phyloP scores from a whole-genome alignment of 2,329 filamentous ascomycete species.

The Fusarium napiforme region DNA sequence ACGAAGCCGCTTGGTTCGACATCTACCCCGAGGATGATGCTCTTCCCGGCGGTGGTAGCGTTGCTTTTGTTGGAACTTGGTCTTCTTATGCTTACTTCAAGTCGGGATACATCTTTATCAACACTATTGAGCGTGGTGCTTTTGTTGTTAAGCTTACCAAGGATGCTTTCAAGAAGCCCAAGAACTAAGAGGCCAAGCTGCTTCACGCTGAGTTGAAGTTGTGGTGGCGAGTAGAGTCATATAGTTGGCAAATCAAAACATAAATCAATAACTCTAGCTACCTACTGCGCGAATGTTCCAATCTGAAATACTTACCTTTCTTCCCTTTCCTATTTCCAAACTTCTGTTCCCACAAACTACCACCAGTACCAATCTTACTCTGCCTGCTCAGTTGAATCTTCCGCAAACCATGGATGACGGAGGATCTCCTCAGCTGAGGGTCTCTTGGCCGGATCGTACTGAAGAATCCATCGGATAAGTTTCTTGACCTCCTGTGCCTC shows the following conservation, averaged over 20 bases:
- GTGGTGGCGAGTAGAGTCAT: accelerated
- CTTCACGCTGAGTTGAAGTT: accelerated
- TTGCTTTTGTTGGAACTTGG: slow-evolving; percentile 59
- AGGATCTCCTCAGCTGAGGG: background rate
- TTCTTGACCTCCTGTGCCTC: background rate
- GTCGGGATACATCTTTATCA: slow-evolving; percentile 61
- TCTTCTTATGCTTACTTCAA: slow-evolving; percentile 61
- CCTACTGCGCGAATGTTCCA: too few relatives aligned
- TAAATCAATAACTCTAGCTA: accelerated
- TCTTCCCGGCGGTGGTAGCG: slow-evolving; percentile 49
- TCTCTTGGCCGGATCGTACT: background rate
- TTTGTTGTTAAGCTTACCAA: slow-evolving; percentile 56
- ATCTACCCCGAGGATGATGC: slow-evolving; percentile 62
- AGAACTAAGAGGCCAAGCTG: background rate
- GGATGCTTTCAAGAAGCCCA: slow-evolving; percentile 12
- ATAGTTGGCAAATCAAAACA: background rate
- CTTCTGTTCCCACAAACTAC: too few relatives aligned
- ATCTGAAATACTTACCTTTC: too few relatives aligned
- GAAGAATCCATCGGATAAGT: background rate
- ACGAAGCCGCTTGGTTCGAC: slow-evolving; percentile 62
- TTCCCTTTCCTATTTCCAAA: too few relatives aligned
- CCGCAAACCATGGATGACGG: background rate
- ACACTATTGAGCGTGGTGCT: slow-evolving; percentile 63
- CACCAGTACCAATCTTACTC: background rate
- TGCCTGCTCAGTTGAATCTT: background rate